Conservation (phyloP, 345 rosid species). For the Populus deltoides region DNA sequence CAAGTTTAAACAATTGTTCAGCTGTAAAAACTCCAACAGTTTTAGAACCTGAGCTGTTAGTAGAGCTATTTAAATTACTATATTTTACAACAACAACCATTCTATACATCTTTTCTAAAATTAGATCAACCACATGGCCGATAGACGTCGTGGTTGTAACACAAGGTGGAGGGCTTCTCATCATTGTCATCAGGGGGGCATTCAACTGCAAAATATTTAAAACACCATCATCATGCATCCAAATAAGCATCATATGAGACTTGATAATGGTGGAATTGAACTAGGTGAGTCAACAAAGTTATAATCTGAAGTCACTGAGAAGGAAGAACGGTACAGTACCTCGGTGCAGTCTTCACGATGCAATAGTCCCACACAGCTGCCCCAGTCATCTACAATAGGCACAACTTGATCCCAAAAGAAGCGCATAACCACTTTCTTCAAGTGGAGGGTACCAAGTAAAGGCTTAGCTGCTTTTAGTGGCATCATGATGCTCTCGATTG, state of each 20-base stretch:
- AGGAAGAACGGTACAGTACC: slow-evolving; percentile 29
- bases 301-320: not conserved
- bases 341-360: slow-evolving; percentile 68
- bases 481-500: slow-evolving; percentile 60
- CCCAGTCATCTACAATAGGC: slow-evolving; percentile 66
- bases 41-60: slow-evolving; percentile 31
- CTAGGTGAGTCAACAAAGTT: not conserved
- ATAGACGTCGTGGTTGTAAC: slow-evolving; percentile 55
- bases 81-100: slow-evolving; percentile 60
- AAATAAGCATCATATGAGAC: not conserved
- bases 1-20: slow-evolving; percentile 43
- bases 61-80: slow-evolving; percentile 27
- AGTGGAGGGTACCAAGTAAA: slow-evolving; percentile 40
- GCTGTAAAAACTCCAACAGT: slow-evolving; percentile 65
- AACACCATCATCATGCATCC: not conserved
- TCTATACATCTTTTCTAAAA: slow-evolving; percentile 54
- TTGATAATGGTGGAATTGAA: no score
- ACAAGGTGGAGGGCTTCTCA: slow-evolving; percentile 67
- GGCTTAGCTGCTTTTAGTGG: slow-evolving; percentile 58
- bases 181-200: slow-evolving; percentile 53
- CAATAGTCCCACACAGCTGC: slow-evolving; percentile 66
- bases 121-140: slow-evolving; percentile 53
- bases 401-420: slow-evolving; percentile 57
- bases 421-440: slow-evolving; percentile 57
- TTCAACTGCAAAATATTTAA: slow-evolving; percentile 48